phyloP scores from a whole-genome alignment of 1,139 yeast genomes.

The Candida frijolesensis region DNA sequence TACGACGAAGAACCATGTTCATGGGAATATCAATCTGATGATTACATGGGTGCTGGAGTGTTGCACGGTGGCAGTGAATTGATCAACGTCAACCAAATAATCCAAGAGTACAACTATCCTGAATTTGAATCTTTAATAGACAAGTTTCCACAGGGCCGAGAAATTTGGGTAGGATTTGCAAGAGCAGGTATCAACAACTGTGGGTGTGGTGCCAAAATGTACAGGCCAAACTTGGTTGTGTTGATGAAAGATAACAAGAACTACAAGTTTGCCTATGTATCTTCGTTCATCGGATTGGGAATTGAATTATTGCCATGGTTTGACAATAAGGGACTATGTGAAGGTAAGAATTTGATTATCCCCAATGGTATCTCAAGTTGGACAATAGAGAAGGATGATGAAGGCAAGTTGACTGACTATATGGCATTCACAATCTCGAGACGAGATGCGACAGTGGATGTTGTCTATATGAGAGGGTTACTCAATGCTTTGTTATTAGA shows the following conservation, averaged over 20 bases:
- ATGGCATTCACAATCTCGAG: constrained; percentile 36
- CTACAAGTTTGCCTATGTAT: constrained; percentile 31
- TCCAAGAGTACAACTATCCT: constrained; percentile 10
- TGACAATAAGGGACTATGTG: constrained; percentile 24
- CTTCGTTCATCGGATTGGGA: constrained; percentile 37
- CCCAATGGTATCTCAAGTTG: constrained; percentile 40
- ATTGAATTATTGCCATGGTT: constrained; percentile 36
- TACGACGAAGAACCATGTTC: constrained; percentile 21
- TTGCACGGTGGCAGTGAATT: constrained; percentile 39
- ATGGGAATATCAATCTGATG: constrained; percentile 25
- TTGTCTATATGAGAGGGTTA: constrained; percentile 34
- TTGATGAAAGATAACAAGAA: constrained; percentile 32
- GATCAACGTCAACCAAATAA: constrained; percentile 23
- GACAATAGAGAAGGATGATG: constrained; percentile 26
- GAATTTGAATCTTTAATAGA: constrained; percentile 9
- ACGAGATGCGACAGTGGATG: constrained; percentile 37
- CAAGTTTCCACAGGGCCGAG: constrained; percentile 22
- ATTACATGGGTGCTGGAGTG: constrained; percentile 27
- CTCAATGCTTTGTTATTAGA: constrained; percentile 21
- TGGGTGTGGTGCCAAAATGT: constrained; percentile 50
- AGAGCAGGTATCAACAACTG: constrained; percentile 51
- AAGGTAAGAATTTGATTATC: constrained; percentile 26
- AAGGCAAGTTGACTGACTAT: constrained; percentile 24
- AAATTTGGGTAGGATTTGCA: constrained; percentile 55
- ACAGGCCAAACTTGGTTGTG: constrained; percentile 48